Evolutionary conservation across 2,329 filamentous ascomycete genomes (phyloP).

Genomic region (Sclerotinia trifoliorum): DNA sequence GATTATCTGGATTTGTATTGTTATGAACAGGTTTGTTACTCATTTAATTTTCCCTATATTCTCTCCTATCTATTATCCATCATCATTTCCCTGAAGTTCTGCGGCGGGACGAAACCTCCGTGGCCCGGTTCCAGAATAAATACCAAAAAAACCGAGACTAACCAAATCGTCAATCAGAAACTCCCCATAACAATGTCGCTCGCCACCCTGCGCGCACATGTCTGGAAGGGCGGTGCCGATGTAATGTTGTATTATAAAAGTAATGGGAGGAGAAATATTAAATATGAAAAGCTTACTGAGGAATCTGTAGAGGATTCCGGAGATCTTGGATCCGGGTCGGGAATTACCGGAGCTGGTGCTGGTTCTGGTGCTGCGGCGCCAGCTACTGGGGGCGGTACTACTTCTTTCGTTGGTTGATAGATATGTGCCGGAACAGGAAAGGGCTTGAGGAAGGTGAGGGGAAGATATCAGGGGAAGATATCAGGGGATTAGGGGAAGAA

Average conservation of each 20-base stretch:
- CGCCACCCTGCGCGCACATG: conserved; percentile 84
- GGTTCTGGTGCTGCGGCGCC: background rate
- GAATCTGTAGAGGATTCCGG: background rate
- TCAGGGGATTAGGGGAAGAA: too few relatives aligned
- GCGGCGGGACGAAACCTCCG: background rate
- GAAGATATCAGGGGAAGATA: too few relatives aligned
- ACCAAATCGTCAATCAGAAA: conserved; percentile 32
- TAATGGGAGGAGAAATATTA: conserved; percentile 62
- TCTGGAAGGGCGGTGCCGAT: conserved; percentile 95
- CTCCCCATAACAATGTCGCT: conserved; percentile 84
- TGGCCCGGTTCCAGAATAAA: too few relatives aligned
- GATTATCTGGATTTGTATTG: conserved; percentile 96
- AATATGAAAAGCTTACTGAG: conserved; percentile 25
- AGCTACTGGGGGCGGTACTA: background rate
- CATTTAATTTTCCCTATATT: conserved; percentile 5
- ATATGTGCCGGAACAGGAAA: background rate
- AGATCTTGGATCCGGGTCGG: background rate
- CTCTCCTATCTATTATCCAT: background rate
- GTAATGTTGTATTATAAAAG: conserved; percentile 87
- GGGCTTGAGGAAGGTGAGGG: background rate
- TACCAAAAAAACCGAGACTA: background rate
- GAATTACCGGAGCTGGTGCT: background rate
- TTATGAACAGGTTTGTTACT: conserved; percentile 74
- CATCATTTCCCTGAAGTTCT: background rate
- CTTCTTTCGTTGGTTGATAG: background rate